Percentiles rank a stretch among this genome's conserved stretches.
These are phyloP conservation scores for Cyberlindnera galapagoensis DNA, from an alignment of 805 yeast genomes.

Conservation along the genomic window DNA sequence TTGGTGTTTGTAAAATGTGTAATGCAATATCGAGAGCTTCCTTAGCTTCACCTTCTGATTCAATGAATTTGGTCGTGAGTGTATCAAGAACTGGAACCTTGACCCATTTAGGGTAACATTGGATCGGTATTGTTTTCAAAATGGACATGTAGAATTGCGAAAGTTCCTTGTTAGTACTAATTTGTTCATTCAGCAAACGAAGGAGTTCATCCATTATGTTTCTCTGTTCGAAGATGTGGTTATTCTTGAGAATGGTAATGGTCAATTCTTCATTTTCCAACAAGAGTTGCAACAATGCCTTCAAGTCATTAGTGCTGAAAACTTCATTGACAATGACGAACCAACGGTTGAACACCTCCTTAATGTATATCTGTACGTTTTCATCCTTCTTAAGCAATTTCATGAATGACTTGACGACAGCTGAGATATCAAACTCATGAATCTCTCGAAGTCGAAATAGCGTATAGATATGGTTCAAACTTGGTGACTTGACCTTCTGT, in stretches of 20 bases:
- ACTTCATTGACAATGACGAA: slow-evolving; percentile 36
- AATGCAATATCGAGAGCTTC: slow-evolving; percentile 21
- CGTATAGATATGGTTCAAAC: slow-evolving; percentile 25
- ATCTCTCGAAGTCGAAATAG: slow-evolving; percentile 47
- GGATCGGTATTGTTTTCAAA: slow-evolving; percentile 37
- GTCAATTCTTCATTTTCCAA: slow-evolving; percentile 23
- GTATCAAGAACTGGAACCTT: slow-evolving; percentile 25
- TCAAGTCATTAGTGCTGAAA: slow-evolving; percentile 27
- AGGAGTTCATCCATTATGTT: slow-evolving; percentile 30
- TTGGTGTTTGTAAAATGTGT: slow-evolving; percentile 43
- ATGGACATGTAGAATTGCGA: slow-evolving; percentile 5
- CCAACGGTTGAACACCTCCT: slow-evolving; percentile 45
- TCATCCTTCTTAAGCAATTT: slow-evolving; percentile 14
- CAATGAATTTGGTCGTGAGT: slow-evolving; percentile 11
- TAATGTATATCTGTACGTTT: slow-evolving; percentile 12
- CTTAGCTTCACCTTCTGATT: slow-evolving; percentile 4
- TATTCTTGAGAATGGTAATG: slow-evolving; percentile 27
- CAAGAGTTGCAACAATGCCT: slow-evolving; percentile 20
- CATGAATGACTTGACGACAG: slow-evolving; percentile 22
- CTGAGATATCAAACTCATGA: slow-evolving; percentile 23
- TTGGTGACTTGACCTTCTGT: slow-evolving; percentile 3
- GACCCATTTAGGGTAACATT: slow-evolving; percentile 35
- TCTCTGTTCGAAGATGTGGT: slow-evolving; percentile 41
- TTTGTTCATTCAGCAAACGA: slow-evolving; percentile 13
- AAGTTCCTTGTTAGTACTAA: not conserved